Evolutionary conservation across 345 rosid species (phyloP).

Genomic region (Eucalyptus brandiana): DNA sequence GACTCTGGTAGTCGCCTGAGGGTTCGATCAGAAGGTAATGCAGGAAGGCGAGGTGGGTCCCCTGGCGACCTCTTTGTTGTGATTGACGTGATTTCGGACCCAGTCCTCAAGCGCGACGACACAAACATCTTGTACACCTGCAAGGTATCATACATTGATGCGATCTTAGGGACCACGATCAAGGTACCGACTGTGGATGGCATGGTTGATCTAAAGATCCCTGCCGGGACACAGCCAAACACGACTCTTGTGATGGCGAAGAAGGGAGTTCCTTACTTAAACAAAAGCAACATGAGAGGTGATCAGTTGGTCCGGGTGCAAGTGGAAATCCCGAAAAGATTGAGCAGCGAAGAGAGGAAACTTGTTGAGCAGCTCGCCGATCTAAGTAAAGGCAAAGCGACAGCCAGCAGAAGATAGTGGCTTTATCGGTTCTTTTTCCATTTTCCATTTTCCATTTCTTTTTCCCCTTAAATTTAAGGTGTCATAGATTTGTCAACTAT

Average conservation of each 20-base stretch:
- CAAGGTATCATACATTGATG: constrained; percentile 85
- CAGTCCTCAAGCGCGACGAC: constrained; percentile 77
- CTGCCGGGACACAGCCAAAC: constrained; percentile 89
- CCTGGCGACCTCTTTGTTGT: constrained; percentile 84
- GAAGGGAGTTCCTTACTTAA: constrained; percentile 85
- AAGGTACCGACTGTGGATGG: constrained; percentile 96
- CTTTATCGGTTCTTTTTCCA: neutral
- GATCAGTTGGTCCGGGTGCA: constrained; percentile 97
- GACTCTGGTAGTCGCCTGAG: constrained; percentile 92
- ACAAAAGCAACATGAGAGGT: constrained; percentile 84
- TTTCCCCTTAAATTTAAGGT: neutral
- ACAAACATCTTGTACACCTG: constrained; percentile 78
- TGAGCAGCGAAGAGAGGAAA: constrained; percentile 80
- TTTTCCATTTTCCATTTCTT: neutral
- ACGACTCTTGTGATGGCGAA: constrained; percentile 92
- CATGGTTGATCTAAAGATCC: constrained; percentile 86
- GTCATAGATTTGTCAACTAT: neutral
- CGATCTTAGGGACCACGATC: constrained; percentile 77
- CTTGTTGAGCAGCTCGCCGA: constrained; percentile 86
- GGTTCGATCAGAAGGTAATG: constrained; percentile 91
- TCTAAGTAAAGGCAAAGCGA: constrained; percentile 80
- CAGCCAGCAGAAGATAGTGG: constrained; percentile 49
- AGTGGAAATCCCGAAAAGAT: constrained; percentile 89
- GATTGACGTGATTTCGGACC: constrained; percentile 78
- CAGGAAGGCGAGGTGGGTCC: constrained; percentile 90